Evolutionary conservation across 192 early-diverging fungal species (phyloP), one percentile per base, ranked within the genome.

Genomic region (Geosiphon pyriformis): DNA sequence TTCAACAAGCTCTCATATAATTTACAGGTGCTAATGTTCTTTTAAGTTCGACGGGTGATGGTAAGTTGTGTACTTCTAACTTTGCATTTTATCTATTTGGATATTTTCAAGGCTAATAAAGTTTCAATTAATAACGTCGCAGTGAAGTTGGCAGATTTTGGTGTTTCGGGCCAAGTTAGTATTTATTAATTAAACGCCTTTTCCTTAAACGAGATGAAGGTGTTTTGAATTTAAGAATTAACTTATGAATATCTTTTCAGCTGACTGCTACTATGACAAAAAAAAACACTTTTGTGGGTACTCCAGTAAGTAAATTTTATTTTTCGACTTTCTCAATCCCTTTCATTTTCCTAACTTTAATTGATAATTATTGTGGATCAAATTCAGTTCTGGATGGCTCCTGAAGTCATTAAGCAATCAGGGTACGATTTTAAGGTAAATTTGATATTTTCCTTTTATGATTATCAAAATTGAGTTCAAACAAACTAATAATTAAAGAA

Each of bases 61-160:
- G 76, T 78, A 68, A 50, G 59, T 49, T 37, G 3, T 20, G 52
- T 22, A 55, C 4, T 55, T 26, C 11, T 55, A 23, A 55, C 25
- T 55, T 52, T 30, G 35, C 53, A 17, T 12, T 46, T 20, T 31
- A 35, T 61, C 3, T 10, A 42, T 6, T 42, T 42, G 37, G 37
- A 42, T n/a, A n/a, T 42, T 42, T 42, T 42, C 7, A 42, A 42
- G 6, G 37, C 15, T 15, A 15, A 15, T 42, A 10, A 42, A 42
- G 15, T 42, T 15, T 15, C 37, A n/a, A 15, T 42, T 42, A 15
- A 10, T 15, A 42, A 42, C 15, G 7, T 18, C 6, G 23, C 17
- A 73, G 87, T 98, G 51, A 98, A 97, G 75, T 81, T 98, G 58
- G 95, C 94, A 2, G 96, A 98, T 80, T 98, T 98, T 84, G 96